Conservation (phyloP, 2,329 filamentous ascomycete genomes). For the Colletotrichum horii region DNA sequence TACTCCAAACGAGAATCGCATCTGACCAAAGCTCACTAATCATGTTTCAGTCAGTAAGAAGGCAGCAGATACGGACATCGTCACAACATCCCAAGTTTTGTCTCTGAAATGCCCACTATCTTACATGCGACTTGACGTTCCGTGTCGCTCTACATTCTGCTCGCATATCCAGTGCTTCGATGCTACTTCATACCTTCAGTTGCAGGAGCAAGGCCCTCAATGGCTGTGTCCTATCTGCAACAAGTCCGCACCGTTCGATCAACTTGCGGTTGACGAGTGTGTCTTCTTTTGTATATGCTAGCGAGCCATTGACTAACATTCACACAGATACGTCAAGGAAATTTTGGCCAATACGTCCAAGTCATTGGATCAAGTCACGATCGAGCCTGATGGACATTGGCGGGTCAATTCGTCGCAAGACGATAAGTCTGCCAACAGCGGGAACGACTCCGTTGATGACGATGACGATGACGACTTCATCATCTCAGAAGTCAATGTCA, state of each 20-base stretch:
- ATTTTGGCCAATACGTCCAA: conserved; percentile 78
- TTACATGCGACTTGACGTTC: conserved; percentile 79
- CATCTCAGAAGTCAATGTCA: conserved; percentile 47
- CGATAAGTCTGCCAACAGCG: conserved; percentile 22
- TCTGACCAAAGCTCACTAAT: neutral
- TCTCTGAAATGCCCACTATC: conserved; percentile 93
- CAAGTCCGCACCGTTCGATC: conserved; percentile 80
- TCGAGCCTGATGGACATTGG: conserved; percentile 89
- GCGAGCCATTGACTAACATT: conserved; percentile 17
- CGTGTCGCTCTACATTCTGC: conserved; percentile 81
- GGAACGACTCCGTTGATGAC: conserved; percentile 32
- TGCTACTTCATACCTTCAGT: conserved; percentile 85
- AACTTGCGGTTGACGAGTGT: conserved; percentile 85
- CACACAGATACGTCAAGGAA: conserved; percentile 75
- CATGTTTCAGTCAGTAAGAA: conserved; percentile 71
- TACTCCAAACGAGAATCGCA: conserved; percentile 14
- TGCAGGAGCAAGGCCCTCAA: conserved; percentile 95
- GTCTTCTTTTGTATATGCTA: conserved; percentile 30
- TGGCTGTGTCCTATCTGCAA: conserved; percentile 97
- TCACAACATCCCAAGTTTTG: conserved; percentile 85
- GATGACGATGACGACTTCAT: conserved; percentile 54
- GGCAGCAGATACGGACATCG: conserved; percentile 86
- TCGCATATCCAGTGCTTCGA: conserved; percentile 96
- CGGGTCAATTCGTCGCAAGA: conserved; percentile 41
- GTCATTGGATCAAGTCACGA: conserved; percentile 82